phyloP scores from a whole-genome alignment of 2,329 filamentous ascomycete species.

The Chrysosphaeria jannelii region DNA sequence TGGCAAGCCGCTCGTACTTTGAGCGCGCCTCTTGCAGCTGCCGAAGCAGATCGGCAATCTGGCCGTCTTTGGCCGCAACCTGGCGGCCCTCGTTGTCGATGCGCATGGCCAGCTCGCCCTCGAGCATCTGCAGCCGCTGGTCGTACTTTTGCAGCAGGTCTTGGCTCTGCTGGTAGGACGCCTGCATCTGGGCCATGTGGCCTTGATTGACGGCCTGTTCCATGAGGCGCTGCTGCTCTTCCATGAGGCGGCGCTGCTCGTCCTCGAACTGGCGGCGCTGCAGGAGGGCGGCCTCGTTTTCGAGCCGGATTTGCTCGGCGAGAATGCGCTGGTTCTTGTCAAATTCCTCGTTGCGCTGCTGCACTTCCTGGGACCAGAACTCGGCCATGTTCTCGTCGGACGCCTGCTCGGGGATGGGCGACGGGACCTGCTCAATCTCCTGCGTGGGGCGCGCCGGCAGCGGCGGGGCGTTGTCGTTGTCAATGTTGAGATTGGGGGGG shows the following conservation, averaged over 20 bases:
- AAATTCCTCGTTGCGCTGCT: slow-evolving; percentile 76
- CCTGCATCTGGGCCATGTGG: slow-evolving; percentile 79
- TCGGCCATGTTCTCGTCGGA: slow-evolving; percentile 77
- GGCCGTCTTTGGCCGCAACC: slow-evolving; percentile 69
- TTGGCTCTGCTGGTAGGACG: slow-evolving; percentile 92
- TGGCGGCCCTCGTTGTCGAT: slow-evolving; percentile 66
- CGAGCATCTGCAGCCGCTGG: slow-evolving; percentile 70
- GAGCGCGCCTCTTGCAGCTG: slow-evolving; percentile 93
- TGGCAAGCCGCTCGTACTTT: slow-evolving; percentile 89
- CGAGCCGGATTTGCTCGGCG: slow-evolving; percentile 51
- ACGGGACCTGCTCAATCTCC: slow-evolving; percentile 37
- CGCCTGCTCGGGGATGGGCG: slow-evolving; percentile 36
- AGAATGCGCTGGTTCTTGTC: slow-evolving; percentile 77
- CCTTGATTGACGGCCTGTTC: slow-evolving; percentile 90
- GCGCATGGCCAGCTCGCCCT: slow-evolving; percentile 59
- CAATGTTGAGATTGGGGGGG: slow-evolving; percentile 60
- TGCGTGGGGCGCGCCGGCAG: slow-evolving; percentile 54
- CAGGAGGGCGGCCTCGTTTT: slow-evolving; percentile 57
- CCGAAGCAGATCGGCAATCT: slow-evolving; percentile 75
- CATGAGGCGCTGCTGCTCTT: slow-evolving; percentile 74
- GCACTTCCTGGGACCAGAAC: slow-evolving; percentile 88
- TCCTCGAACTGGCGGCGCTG: slow-evolving; percentile 91
- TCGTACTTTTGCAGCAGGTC: slow-evolving; percentile 94
- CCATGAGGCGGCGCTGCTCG: slow-evolving; percentile 59
- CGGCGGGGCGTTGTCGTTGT: slow-evolving; percentile 59